Conservation (phyloP, 352 stramenopile genomes). For the Detonula confervacea region DNA sequence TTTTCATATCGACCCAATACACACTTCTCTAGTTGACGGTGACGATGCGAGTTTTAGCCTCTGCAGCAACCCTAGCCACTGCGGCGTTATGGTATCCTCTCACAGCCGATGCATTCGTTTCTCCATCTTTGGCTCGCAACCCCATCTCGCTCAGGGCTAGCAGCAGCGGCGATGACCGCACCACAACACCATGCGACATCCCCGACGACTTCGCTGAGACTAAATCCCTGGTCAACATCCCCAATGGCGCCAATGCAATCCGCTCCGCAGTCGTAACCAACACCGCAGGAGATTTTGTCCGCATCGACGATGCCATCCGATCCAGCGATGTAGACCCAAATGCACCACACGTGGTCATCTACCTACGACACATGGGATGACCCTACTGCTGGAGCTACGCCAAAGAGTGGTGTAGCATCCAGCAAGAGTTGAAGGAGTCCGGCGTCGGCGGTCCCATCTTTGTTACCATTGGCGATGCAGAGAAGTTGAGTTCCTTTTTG, state of each 20-base stretch:
- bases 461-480: slow-evolving; percentile 77
- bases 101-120: slow-evolving; percentile 19
- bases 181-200: slow-evolving; percentile 33
- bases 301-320: slow-evolving; percentile 64
- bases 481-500: slow-evolving; percentile 80
- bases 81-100: slow-evolving; percentile 7
- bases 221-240: slow-evolving; percentile 21
- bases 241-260: slow-evolving; percentile 47
- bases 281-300: slow-evolving; percentile 58
- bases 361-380: slow-evolving; percentile 84
- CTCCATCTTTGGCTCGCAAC: slow-evolving; percentile 7
- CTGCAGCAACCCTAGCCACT: slow-evolving; percentile 8
- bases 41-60: slow-evolving; percentile 16
- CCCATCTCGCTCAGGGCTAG: neutral
- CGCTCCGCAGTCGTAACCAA: slow-evolving; percentile 62
- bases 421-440: slow-evolving; percentile 60
- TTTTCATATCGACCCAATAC: neutral
- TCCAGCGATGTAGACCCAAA: slow-evolving; percentile 6
- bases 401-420: slow-evolving; percentile 73
- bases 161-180: slow-evolving; percentile 11
- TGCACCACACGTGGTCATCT: slow-evolving; percentile 74
- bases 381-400: slow-evolving; percentile 83
- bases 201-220: slow-evolving; percentile 29
- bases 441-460: slow-evolving; percentile 69
- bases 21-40: too few species aligned